A percentile compares a stretch with the other conserved stretches of the same genome.
Evolutionary conservation across 2,329 filamentous ascomycete genomes (phyloP).

Genomic region (Amylocarpus encephaloides): DNA sequence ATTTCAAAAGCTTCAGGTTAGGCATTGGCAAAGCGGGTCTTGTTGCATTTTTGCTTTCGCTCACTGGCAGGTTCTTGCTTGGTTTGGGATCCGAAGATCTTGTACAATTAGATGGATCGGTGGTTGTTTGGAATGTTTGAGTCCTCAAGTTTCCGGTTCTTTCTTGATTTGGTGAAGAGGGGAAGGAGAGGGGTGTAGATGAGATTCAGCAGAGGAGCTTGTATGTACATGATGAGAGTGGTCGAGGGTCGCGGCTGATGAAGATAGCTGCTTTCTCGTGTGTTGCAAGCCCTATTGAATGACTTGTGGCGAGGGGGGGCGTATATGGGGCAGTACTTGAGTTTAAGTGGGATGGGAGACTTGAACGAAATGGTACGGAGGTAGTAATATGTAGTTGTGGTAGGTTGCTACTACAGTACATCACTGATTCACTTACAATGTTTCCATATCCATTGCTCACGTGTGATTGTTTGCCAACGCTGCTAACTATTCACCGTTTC

Average conservation of each 20-base stretch:
- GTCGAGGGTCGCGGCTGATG: background rate
- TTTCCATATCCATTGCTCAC: too few relatives aligned
- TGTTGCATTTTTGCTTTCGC: constrained; percentile 10
- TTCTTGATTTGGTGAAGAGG: background rate
- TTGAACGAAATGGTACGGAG: background rate
- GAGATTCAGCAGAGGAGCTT: background rate
- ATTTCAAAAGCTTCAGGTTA: constrained; percentile 12
- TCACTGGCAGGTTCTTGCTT: constrained; percentile 10
- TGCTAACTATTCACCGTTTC: too few relatives aligned
- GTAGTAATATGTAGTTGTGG: background rate
- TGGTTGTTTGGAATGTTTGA: constrained; percentile 7
- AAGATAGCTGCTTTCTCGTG: background rate
- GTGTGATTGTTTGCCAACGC: too few relatives aligned
- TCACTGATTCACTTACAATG: too few relatives aligned
- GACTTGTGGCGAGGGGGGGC: background rate
- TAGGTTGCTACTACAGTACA: background rate
- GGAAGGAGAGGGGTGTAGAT: background rate
- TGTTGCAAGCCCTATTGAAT: background rate
- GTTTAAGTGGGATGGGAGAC: background rate
- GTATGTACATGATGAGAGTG: constrained; percentile 15
- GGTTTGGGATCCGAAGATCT: constrained; percentile 6
- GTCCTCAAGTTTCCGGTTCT: constrained; percentile 8
- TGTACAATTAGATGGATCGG: constrained; percentile 19
- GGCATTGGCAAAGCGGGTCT: constrained; percentile 4
- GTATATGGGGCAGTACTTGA: background rate